Conservation (phyloP, 1,284 basidiomycete genomes). For the Ustilago bromivora region DNA sequence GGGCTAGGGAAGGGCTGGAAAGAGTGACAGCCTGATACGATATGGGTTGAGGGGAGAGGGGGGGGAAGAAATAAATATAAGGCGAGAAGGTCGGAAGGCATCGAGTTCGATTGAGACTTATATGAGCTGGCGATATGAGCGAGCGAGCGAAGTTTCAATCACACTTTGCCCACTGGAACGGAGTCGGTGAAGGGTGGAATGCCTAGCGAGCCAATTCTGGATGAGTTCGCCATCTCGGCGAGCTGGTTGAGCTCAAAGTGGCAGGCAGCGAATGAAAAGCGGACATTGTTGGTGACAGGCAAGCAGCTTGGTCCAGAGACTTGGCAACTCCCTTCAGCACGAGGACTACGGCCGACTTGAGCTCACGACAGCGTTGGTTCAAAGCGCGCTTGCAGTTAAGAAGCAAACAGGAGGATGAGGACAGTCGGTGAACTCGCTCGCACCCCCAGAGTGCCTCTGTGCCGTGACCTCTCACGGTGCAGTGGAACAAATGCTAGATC, state of each 20-base stretch:
- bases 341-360: neutral
- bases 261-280: neutral
- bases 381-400: neutral
- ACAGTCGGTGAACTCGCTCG: neutral
- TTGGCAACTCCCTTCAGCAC: constrained; percentile 10
- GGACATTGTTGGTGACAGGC: constrained; percentile 7
- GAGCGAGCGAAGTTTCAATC: neutral
- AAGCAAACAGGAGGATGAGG: neutral
- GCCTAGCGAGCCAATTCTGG: neutral
- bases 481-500: neutral
- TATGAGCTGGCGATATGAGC: constrained; percentile 11
- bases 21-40: constrained; percentile 37
- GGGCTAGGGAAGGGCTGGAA: constrained; percentile 35
- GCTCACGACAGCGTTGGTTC: neutral
- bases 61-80: constrained; percentile 9
- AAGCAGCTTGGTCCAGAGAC: constrained; percentile 6
- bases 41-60: constrained; percentile 13
- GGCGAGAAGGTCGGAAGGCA: neutral
- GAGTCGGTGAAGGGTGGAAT: neutral
- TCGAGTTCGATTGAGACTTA: constrained; percentile 17
- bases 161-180: neutral
- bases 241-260: neutral
- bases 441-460: neutral
- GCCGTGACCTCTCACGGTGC: neutral
- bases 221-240: constrained; percentile 2